A percentile compares a stretch with the other conserved stretches of the same genome.
phyloP scores from a whole-genome alignment of 1,284 basidiomycete species.

The Ustilago bromivora region DNA sequence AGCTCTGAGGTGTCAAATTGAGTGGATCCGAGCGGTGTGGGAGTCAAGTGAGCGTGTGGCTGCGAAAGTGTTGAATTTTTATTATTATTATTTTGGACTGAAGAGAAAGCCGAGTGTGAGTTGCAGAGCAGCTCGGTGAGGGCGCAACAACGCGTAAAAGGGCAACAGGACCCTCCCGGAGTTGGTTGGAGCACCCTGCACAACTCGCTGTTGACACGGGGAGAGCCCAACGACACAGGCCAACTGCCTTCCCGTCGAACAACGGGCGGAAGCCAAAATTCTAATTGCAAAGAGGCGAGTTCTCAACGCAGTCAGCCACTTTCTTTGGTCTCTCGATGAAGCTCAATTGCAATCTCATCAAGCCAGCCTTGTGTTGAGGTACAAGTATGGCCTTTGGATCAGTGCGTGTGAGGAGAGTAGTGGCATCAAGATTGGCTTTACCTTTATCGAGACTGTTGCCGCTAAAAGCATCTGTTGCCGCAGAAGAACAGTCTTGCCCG shows the following conservation, averaged over 20 bases:
- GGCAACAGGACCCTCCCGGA: constrained; percentile 17
- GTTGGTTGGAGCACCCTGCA: constrained; percentile 36
- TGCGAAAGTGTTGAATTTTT: not conserved
- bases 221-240: not conserved
- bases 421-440: not conserved
- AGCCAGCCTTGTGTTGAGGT: too few species aligned
- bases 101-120: constrained; percentile 14
- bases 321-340: too few species aligned
- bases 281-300: not conserved
- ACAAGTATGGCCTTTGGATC: too few species aligned
- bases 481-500: constrained; percentile 10
- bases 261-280: not conserved
- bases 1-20: constrained; percentile 1
- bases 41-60: not conserved
- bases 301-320: not conserved
- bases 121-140: not conserved
- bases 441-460: not conserved
- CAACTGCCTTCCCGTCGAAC: not conserved
- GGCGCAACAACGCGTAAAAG: not conserved
- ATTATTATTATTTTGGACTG: not conserved
- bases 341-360: too few species aligned
- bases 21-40: constrained; percentile 1
- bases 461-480: constrained; percentile 3
- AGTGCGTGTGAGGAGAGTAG: too few species aligned
- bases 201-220: constrained; percentile 21